Conservation (phyloP, 371 early-diverging fungal genomes). For the Mortierella sp. region DNA sequence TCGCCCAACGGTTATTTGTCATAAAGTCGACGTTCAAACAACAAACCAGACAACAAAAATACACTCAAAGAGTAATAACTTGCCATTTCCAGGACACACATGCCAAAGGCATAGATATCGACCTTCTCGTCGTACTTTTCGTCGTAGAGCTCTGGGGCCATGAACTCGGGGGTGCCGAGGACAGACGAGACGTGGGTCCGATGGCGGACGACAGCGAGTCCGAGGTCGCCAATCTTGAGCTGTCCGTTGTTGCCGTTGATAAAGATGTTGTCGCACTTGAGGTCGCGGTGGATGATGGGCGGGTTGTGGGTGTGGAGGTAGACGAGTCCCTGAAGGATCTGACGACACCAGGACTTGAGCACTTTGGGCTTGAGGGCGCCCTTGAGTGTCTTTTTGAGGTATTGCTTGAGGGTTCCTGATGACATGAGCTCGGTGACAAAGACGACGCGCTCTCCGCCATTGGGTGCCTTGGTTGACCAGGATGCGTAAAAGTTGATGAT, state of each 20-base stretch:
- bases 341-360: constrained; percentile 84
- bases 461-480: constrained; percentile 69
- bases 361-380: constrained; percentile 81
- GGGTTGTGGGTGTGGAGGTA: constrained; percentile 87
- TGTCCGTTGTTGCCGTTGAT: constrained; percentile 92
- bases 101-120: constrained; percentile 95
- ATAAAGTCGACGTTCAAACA: constrained; percentile 6
- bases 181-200: constrained; percentile 73
- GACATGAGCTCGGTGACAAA: constrained; percentile 97
- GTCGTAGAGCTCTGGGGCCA: constrained; percentile 95
- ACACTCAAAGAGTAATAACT: constrained; percentile 7
- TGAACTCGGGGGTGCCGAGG: constrained; percentile 85
- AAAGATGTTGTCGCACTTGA: constrained; percentile 91
- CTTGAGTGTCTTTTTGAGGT: constrained; percentile 79
- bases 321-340: constrained; percentile 85
- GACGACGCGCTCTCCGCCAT: constrained; percentile 79
- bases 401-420: constrained; percentile 87
- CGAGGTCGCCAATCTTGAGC: constrained; percentile 94
- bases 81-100: constrained; percentile 92
- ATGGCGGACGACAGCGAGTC: constrained; percentile 77
- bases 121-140: constrained; percentile 92
- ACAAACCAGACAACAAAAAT: background rate
- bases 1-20: constrained; percentile 16
- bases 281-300: constrained; percentile 92
- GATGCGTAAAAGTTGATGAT: constrained; percentile 86